Evolutionary conservation across 2,329 filamentous ascomycete genomes (phyloP), one percentile per base, ranked within the genome.

Genomic region (Chrysosporium queenslandicum): DNA sequence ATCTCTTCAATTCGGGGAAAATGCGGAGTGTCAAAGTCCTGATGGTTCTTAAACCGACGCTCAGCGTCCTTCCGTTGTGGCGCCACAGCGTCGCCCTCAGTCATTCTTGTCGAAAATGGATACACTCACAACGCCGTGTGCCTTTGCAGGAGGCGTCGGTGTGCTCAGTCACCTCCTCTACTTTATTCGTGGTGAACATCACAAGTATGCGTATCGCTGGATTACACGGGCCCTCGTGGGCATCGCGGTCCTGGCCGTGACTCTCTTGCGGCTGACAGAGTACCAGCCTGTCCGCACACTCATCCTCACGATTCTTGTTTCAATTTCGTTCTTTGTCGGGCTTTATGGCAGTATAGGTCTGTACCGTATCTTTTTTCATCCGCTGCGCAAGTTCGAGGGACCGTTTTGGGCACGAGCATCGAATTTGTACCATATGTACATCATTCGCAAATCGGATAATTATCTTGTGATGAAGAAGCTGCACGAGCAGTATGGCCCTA

Each of bases 281-380:
- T 29, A 27, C 18, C n/a, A 37, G 9, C 14, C 7, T 42, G 9
- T 32, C 14, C 27, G 7, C 20, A 39, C 29, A 12, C 39, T 37
- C 39, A 30, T 21, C 6, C 25, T 21, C 20, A 42, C 39, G 27
- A 27, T 12, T 29, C 27, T 25, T 20, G 18, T 42, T 27, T 51
- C 18, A 11, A 16, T 16, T 16, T 27, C 20, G 21, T 29, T 30
- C 36, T 37, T 29, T 11, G n/a, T 43, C 9, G 36, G 32, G 14
- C 36, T 51, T 11, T 51, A 40, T 37, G 36, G 18, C 29, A 42
- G 36, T 21, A 42, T 51, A 8, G 27, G 21, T 16, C 8, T 51
- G 11, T 51, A 51, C 16, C 48, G 48, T 12, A n/a, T 43, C 16
- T 51, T 51, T 23, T 51, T 51, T 21, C 48, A 51, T 34, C 48